These are phyloP conservation scores for Rhododendron ovatum DNA, from an alignment of 148 eudicot species.

Conservation along the genomic window DNA sequence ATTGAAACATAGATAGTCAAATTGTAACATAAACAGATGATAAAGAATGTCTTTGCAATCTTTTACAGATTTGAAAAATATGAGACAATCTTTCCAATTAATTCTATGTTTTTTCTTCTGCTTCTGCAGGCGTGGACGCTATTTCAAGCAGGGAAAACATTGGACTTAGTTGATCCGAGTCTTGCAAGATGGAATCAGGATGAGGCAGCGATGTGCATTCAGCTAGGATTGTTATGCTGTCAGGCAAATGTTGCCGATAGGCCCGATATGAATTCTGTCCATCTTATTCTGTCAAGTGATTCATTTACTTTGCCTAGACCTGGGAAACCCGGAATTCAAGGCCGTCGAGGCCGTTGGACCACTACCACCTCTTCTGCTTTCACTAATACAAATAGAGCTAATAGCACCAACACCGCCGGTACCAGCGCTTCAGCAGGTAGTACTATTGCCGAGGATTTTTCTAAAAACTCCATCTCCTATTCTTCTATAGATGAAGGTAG, in stretches of 20 bases:
- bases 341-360: conserved; percentile 50
- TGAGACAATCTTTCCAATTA: neutral
- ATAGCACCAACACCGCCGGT: conserved; percentile 18
- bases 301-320: conserved; percentile 63
- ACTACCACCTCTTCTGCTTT: conserved; percentile 27
- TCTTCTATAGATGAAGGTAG: conserved; percentile 79
- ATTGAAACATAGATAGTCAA: neutral
- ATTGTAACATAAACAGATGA: neutral
- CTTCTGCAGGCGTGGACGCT: conserved; percentile 60
- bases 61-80: neutral
- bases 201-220: conserved; percentile 75
- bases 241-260: conserved; percentile 59
- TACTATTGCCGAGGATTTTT: conserved; percentile 49
- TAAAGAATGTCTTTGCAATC: neutral
- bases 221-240: conserved; percentile 74
- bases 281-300: conserved; percentile 65
- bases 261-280: conserved; percentile 69
- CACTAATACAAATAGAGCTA: conserved; percentile 27
- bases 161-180: conserved; percentile 53
- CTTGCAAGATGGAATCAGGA: conserved; percentile 33
- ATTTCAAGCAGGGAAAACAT: conserved; percentile 44
- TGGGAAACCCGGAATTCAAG: conserved; percentile 71
- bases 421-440: conserved; percentile 31
- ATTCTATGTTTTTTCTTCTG: neutral
- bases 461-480: conserved; percentile 72